phyloP scores from a whole-genome alignment of 805 yeast species.

The Yarrowia divulgata region DNA sequence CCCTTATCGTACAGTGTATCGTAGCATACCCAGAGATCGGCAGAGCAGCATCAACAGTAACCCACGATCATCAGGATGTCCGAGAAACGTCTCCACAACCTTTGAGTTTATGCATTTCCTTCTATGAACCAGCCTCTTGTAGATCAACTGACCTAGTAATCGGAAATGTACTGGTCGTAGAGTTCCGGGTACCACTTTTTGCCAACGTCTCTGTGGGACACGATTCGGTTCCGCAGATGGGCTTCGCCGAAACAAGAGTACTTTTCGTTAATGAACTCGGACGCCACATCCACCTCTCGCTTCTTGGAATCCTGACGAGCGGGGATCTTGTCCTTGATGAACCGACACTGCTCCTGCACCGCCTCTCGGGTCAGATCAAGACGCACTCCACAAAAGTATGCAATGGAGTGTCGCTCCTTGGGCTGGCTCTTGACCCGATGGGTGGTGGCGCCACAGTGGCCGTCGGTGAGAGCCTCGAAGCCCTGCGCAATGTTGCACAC shows the following conservation, averaged over 20 bases:
- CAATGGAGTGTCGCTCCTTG: slow-evolving; percentile 53
- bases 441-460: slow-evolving; percentile 65
- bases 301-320: slow-evolving; percentile 46
- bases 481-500: slow-evolving; percentile 70
- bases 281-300: slow-evolving; percentile 47
- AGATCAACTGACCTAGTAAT: not conserved
- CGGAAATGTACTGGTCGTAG: slow-evolving; percentile 44
- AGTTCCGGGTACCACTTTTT: slow-evolving; percentile 53
- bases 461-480: slow-evolving; percentile 64
- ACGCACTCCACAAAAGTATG: slow-evolving; percentile 57
- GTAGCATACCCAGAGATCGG: too few species aligned
- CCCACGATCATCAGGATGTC: too few species aligned
- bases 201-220: slow-evolving; percentile 54
- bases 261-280: slow-evolving; percentile 49
- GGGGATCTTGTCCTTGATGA: slow-evolving; percentile 47
- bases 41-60: too few species aligned
- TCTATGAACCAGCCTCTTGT: too few species aligned
- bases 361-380: slow-evolving; percentile 48
- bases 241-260: slow-evolving; percentile 53
- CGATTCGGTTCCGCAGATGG: slow-evolving; percentile 53
- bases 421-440: slow-evolving; percentile 61
- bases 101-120: too few species aligned
- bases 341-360: slow-evolving; percentile 45
- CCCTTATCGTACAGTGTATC: too few species aligned
- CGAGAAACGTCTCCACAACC: too few species aligned